These are phyloP conservation scores for Trapa incisa DNA, from an alignment of 345 rosid genomes.

Conservation along the genomic window DNA sequence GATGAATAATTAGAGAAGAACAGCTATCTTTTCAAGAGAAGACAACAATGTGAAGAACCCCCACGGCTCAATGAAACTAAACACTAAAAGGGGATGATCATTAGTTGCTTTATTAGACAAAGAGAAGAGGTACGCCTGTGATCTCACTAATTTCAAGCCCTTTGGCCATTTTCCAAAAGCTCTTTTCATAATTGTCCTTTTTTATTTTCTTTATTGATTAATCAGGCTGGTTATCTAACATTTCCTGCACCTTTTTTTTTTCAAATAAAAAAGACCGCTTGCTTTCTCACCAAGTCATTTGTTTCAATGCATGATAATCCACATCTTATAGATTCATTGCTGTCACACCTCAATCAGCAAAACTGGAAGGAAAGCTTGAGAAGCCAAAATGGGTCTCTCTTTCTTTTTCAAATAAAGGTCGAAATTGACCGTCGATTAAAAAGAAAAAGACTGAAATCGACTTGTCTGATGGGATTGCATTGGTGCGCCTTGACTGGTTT, in stretches of 20 bases:
- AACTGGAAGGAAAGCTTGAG: background rate
- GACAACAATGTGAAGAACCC: background rate
- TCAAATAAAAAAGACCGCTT: too few relatives aligned
- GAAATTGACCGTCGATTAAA: background rate
- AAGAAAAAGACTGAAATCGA: background rate
- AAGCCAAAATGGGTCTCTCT: background rate
- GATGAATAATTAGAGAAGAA: too few relatives aligned
- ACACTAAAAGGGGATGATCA: background rate
- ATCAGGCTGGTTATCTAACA: background rate
- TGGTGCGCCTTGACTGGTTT: background rate
- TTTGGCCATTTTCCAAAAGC: background rate
- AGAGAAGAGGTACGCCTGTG: constrained; percentile 12
- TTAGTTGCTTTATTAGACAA: constrained; percentile 8
- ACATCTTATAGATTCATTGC: background rate
- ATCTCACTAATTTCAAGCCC: constrained; percentile 9
- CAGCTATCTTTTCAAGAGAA: too few relatives aligned
- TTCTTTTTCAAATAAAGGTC: background rate
- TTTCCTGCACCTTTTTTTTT: background rate
- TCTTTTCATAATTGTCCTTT: background rate
- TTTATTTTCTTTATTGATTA: background rate
- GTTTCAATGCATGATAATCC: background rate
- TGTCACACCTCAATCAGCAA: background rate
- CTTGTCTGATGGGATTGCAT: background rate
- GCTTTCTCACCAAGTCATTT: too few relatives aligned
- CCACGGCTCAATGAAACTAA: background rate